These are phyloP conservation scores for Rubus parviflorus DNA, from an alignment of 306 rosid genomes.

Conservation along the genomic window DNA sequence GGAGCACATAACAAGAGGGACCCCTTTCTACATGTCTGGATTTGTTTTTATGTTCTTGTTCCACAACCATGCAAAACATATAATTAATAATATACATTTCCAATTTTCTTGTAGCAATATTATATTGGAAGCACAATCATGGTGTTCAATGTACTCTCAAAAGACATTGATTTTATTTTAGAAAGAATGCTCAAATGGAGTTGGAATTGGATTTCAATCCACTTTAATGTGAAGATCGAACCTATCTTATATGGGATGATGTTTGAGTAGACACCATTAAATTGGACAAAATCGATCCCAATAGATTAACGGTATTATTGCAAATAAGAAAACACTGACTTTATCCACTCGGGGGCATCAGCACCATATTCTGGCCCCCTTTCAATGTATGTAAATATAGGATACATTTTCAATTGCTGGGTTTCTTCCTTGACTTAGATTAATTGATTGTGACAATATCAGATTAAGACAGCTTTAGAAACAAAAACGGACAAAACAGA, in stretches of 20 bases:
- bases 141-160: conserved; percentile 18
- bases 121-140: conserved; percentile 1
- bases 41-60: conserved; percentile 2
- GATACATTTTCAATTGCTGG: background rate
- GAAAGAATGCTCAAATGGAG: background rate
- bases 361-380: background rate
- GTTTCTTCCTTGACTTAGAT: background rate
- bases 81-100: background rate
- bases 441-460: background rate
- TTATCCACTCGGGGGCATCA: background rate
- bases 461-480: background rate
- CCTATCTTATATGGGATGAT: background rate
- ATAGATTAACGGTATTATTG: background rate
- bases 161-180: background rate
- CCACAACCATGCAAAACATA: background rate
- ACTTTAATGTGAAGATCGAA: background rate
- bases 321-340: background rate
- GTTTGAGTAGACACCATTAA: background rate
- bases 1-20: background rate
- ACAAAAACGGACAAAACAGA: background rate
- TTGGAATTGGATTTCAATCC: conserved; percentile 7
- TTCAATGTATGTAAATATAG: conserved; percentile 5
- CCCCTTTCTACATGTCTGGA: background rate
- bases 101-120: background rate
- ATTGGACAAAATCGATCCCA: background rate